Evolutionary conservation across 768 basidiomycete species (phyloP).

Genomic region (Amanita rubescens): DNA sequence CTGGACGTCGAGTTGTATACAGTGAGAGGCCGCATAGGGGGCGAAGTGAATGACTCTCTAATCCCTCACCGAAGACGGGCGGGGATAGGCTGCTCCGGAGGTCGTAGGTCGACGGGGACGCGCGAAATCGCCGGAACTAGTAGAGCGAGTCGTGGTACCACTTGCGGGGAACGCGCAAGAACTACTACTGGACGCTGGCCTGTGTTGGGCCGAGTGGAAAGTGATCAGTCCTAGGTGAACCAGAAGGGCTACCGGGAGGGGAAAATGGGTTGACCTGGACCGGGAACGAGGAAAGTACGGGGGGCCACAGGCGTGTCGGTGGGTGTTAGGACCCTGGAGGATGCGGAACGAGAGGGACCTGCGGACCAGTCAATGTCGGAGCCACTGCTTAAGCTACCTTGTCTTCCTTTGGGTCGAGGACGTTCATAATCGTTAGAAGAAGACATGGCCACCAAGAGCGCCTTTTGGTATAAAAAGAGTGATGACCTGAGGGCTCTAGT

Average conservation of each 20-base stretch:
- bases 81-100: slow-evolving; percentile 15
- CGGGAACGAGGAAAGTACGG: slow-evolving; percentile 28
- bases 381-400: slow-evolving; percentile 15
- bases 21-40: slow-evolving; percentile 50
- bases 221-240: slow-evolving; percentile 30
- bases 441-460: not conserved
- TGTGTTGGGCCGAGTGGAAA: slow-evolving; percentile 17
- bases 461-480: not conserved
- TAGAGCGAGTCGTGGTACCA: slow-evolving; percentile 29
- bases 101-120: slow-evolving; percentile 27
- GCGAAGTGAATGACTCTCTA: slow-evolving; percentile 54
- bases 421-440: not conserved
- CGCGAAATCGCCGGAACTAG: slow-evolving; percentile 37
- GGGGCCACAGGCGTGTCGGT: slow-evolving; percentile 35
- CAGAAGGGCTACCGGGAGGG: slow-evolving; percentile 40
- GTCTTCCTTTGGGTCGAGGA: slow-evolving; percentile 25
- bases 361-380: slow-evolving; percentile 23
- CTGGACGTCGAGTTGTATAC: slow-evolving; percentile 42
- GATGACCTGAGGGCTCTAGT: not conserved
- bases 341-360: slow-evolving; percentile 26
- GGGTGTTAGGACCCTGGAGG: slow-evolving; percentile 23
- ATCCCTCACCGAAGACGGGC: slow-evolving; percentile 31
- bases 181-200: slow-evolving; percentile 19
- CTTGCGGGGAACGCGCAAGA: slow-evolving; percentile 29
- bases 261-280: slow-evolving; percentile 42